Percentiles rank a stretch among this genome's conserved stretches.
These are phyloP conservation scores for Pseudogymnoascus sp. DNA, from an alignment of 2,329 filamentous ascomycete genomes.

Conservation along the genomic window DNA sequence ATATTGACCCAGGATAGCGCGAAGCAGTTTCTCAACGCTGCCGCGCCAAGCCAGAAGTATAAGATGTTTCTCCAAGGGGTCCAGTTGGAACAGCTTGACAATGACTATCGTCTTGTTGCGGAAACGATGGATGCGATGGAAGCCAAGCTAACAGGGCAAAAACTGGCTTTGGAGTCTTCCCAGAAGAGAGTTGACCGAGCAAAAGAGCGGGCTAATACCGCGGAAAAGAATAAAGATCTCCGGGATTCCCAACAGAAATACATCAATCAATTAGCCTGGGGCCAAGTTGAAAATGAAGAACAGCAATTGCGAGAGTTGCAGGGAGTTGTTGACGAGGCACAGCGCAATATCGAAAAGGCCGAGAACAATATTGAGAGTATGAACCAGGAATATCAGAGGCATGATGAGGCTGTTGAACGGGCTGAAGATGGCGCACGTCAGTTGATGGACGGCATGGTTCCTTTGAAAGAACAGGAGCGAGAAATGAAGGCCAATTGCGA, in stretches of 20 bases:
- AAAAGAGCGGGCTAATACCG: slow-evolving; percentile 52
- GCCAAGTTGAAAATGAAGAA: slow-evolving; percentile 73
- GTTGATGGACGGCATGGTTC: slow-evolving; percentile 29
- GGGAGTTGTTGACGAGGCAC: slow-evolving; percentile 26
- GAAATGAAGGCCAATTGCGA: slow-evolving; percentile 45
- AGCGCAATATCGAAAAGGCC: slow-evolving; percentile 31
- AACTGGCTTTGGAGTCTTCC: slow-evolving; percentile 55
- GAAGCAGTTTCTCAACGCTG: slow-evolving; percentile 81
- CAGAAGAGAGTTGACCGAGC: slow-evolving; percentile 52
- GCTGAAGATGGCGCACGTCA: slow-evolving; percentile 20
- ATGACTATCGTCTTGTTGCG: slow-evolving; percentile 78
- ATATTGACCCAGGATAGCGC: slow-evolving; percentile 93
- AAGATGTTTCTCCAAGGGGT: slow-evolving; percentile 94
- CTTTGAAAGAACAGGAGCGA: slow-evolving; percentile 38
- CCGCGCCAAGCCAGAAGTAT: slow-evolving; percentile 78
- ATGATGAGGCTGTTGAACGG: slow-evolving; percentile 30
- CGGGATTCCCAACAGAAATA: slow-evolving; percentile 51
- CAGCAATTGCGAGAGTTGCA: slow-evolving; percentile 37
- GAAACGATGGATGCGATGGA: slow-evolving; percentile 68
- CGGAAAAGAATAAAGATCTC: slow-evolving; percentile 58
- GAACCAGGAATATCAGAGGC: slow-evolving; percentile 29
- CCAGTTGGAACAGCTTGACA: slow-evolving; percentile 82
- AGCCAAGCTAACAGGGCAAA: slow-evolving; percentile 49
- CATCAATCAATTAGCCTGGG: slow-evolving; percentile 69
- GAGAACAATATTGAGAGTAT: slow-evolving; percentile 43